phyloP scores from a whole-genome alignment of 805 yeast genomes.

The Kuraishia ogatae region DNA sequence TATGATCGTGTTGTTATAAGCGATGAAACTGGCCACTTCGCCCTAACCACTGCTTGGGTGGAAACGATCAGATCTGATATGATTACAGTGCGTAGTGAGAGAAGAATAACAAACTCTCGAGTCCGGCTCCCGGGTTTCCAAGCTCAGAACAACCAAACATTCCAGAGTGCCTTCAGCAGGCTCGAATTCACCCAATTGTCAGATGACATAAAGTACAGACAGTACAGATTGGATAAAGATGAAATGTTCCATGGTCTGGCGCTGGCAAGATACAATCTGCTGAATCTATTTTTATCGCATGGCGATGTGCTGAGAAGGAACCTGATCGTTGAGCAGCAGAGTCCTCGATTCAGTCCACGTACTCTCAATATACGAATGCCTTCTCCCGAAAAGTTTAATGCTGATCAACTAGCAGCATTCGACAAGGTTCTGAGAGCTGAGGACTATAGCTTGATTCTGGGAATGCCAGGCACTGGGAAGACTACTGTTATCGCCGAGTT shows the following conservation, averaged over 20 bases:
- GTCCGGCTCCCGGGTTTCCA: conserved; percentile 35
- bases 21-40: conserved; percentile 74
- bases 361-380: conserved; percentile 16
- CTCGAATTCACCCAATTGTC: conserved; percentile 6
- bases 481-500: conserved; percentile 82
- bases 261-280: conserved; percentile 64
- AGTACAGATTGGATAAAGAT: conserved; percentile 72
- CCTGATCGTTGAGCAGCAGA: conserved; percentile 43
- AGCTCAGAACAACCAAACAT: conserved; percentile 35
- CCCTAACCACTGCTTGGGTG: conserved; percentile 57
- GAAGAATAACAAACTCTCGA: conserved; percentile 36
- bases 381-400: conserved; percentile 36
- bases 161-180: conserved; percentile 34
- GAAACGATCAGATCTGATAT: conserved; percentile 29
- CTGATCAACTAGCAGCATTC: conserved; percentile 66
- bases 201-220: conserved; percentile 7
- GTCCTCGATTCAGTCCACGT: conserved; percentile 31
- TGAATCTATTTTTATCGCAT: conserved; percentile 51
- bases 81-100: conserved; percentile 42
- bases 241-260: conserved; percentile 69
- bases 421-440: conserved; percentile 51
- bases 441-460: conserved; percentile 77
- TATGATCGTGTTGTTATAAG: conserved; percentile 68
- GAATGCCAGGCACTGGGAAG: conserved; percentile 99
- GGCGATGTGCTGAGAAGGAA: conserved; percentile 36